Percentiles rank a stretch among this genome's conserved stretches.
Evolutionary conservation across 2,329 filamentous ascomycete genomes (phyloP).

Genomic region (Epichloe sylvatica): DNA sequence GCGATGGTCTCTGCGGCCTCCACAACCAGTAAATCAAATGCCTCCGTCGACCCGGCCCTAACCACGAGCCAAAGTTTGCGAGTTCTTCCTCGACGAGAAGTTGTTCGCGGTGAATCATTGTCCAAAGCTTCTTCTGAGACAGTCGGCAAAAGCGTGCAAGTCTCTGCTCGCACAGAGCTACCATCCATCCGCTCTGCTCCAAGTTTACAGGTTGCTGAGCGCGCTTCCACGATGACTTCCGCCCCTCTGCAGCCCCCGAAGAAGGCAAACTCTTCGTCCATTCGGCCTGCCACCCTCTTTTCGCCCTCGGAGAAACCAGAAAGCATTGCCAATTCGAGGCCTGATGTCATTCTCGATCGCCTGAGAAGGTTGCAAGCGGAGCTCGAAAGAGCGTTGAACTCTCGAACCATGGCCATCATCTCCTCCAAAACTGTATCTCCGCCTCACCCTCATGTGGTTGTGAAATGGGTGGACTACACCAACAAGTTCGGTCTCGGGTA

Average conservation of each 20-base stretch:
- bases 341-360: conserved; percentile 42
- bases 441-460: conserved; percentile 48
- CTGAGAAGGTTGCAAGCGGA: conserved; percentile 44
- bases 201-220: conserved; percentile 17
- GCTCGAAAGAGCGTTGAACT: conserved; percentile 48
- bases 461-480: conserved; percentile 81
- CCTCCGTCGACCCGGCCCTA: conserved; percentile 11
- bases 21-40: conserved; percentile 16
- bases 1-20: conserved; percentile 11
- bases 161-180: conserved; percentile 14
- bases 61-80: conserved; percentile 19
- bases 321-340: conserved; percentile 37
- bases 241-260: conserved; percentile 12
- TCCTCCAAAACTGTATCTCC: conserved; percentile 38
- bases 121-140: conserved; percentile 13
- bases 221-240: conserved; percentile 15
- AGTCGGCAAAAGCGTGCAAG: conserved; percentile 15
- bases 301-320: conserved; percentile 38
- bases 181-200: conserved; percentile 16
- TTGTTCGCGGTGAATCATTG: conserved; percentile 12
- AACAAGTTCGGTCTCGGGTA: conserved; percentile 78
- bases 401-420: conserved; percentile 47
- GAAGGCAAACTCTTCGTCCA: conserved; percentile 16
- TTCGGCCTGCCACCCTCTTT: conserved; percentile 38
- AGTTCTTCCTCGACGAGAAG: conserved; percentile 15